Percentiles rank a stretch among this genome's conserved stretches.
phyloP scores from a whole-genome alignment of 257 asterid genomes.

The Lithospermum erythrorhizon region DNA sequence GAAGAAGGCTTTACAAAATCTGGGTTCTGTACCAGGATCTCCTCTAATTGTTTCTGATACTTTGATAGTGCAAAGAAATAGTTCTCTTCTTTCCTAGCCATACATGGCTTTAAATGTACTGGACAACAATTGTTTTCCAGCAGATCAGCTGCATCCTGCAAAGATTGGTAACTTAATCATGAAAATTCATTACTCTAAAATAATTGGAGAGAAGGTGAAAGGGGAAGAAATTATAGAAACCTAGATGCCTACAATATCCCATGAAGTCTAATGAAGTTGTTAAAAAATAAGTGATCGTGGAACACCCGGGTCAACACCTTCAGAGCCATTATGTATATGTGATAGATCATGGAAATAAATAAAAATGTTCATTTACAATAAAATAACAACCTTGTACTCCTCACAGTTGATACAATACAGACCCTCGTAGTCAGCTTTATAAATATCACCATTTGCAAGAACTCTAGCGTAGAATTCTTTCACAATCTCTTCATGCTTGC shows the following conservation, averaged over 20 bases:
- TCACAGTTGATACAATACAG: constrained; percentile 91
- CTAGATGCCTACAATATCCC: too few relatives aligned
- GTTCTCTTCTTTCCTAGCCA: constrained; percentile 77
- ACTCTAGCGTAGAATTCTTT: constrained; percentile 81
- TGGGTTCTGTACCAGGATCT: constrained; percentile 50
- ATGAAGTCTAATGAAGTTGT: too few relatives aligned
- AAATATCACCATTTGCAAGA: constrained; percentile 76
- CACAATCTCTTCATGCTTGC: constrained; percentile 71
- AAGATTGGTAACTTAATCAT: constrained; percentile 12
- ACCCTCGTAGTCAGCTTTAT: constrained; percentile 90
- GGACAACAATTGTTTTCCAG: constrained; percentile 84
- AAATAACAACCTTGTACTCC: constrained; percentile 68
- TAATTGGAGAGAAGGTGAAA: not conserved
- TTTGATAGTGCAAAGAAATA: constrained; percentile 92
- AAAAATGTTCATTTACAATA: not conserved
- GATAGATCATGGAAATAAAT: not conserved
- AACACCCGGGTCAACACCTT: too few relatives aligned
- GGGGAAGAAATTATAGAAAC: not conserved
- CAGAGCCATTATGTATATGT: not conserved
- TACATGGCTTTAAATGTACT: constrained; percentile 83
- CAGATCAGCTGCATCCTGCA: constrained; percentile 86
- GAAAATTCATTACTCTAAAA: constrained; percentile 1
- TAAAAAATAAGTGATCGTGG: too few relatives aligned
- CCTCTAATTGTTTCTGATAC: constrained; percentile 69
- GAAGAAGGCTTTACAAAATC: constrained; percentile 83